phyloP scores from a whole-genome alignment of 176 grass and related monocot species.

The Carex littledalei region DNA sequence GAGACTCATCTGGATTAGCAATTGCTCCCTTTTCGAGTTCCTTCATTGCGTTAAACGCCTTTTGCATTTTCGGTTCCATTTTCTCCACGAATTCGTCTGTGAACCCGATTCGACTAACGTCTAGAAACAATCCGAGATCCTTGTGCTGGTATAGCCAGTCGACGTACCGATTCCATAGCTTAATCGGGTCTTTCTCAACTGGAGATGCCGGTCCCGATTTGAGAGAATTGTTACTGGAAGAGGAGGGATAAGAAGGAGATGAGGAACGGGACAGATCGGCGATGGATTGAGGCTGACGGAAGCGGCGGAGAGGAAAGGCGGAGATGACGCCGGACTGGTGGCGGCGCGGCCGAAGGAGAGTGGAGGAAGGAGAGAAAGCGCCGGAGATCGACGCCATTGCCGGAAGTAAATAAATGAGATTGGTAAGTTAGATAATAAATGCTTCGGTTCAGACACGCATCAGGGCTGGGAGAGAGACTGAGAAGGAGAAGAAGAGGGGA shows the following conservation, averaged over 20 bases:
- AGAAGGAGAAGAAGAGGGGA: constrained; percentile 18
- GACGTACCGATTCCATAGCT: constrained; percentile 76
- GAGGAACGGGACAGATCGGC: constrained; percentile 59
- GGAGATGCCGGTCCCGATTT: constrained; percentile 6
- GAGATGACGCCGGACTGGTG: constrained; percentile 16
- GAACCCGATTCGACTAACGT: constrained; percentile 96
- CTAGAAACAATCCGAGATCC: constrained; percentile 85
- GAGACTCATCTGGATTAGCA: constrained; percentile 81
- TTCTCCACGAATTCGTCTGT: constrained; percentile 63
- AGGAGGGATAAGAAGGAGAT: constrained; percentile 19
- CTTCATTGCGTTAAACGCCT: constrained; percentile 64
- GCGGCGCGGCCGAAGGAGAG: constrained; percentile 25
- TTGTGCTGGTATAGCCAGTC: constrained; percentile 99
- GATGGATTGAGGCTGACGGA: constrained; percentile 63
- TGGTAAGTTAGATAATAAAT: constrained; percentile 27
- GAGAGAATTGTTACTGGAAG: constrained; percentile 9
- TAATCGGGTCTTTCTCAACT: constrained; percentile 85
- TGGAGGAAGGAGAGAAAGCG: constrained; percentile 18
- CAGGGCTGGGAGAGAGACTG: background rate
- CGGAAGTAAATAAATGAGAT: constrained; percentile 8
- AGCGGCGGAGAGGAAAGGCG: constrained; percentile 29
- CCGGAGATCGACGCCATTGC: constrained; percentile 23
- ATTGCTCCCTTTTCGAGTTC: constrained; percentile 98
- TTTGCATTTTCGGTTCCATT: constrained; percentile 79
- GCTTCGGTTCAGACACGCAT: background rate